Evolutionary conservation across 2,329 filamentous ascomycete species (phyloP).

Genomic region (Neofusicoccum laricinum): DNA sequence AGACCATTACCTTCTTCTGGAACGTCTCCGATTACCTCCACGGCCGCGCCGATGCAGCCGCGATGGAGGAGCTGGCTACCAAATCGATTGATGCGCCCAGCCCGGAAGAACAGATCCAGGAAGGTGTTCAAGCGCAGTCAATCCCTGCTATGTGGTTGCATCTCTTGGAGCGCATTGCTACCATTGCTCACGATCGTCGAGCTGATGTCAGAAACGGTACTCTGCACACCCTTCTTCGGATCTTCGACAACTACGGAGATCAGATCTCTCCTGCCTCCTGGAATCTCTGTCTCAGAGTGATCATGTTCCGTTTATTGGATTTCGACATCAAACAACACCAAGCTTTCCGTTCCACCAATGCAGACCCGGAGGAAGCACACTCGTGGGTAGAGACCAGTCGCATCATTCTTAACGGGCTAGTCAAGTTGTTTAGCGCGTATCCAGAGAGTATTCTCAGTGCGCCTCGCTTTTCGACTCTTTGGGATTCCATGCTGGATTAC

Average conservation of each 20-base stretch:
- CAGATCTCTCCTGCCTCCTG: constrained; percentile 74
- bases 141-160: constrained; percentile 76
- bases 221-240: constrained; percentile 84
- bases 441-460: constrained; percentile 68
- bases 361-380: constrained; percentile 23
- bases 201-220: constrained; percentile 81
- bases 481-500: constrained; percentile 70
- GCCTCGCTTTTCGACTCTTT: constrained; percentile 66
- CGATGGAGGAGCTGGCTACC: constrained; percentile 25
- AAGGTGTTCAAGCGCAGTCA: constrained; percentile 36
- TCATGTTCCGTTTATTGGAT: constrained; percentile 75
- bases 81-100: constrained; percentile 12
- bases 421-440: constrained; percentile 68
- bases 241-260: constrained; percentile 88
- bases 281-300: constrained; percentile 76
- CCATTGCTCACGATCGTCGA: constrained; percentile 68
- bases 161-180: constrained; percentile 67
- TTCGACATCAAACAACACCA: constrained; percentile 50
- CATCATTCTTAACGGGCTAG: constrained; percentile 35
- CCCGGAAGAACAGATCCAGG: not conserved
- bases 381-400: constrained; percentile 42
- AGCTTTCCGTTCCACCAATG: constrained; percentile 19
- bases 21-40: constrained; percentile 85
- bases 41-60: constrained; percentile 42
- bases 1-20: constrained; percentile 95